Conservation (phyloP, 257 asterid species). For the Echites panduratus region DNA sequence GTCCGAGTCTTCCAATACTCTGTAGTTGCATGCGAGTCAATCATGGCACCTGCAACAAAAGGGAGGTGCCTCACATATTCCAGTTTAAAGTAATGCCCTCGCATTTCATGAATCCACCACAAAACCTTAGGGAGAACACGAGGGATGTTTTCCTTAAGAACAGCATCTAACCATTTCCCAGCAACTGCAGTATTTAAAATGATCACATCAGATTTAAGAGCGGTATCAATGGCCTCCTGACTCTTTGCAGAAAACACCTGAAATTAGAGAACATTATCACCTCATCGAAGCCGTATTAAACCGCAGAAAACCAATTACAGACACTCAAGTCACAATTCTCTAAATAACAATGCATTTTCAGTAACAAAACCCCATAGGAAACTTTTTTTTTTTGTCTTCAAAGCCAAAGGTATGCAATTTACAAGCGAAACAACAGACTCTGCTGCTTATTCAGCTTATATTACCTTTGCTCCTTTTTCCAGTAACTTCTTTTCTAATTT, state of each 20-base stretch:
- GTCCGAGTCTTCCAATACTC: constrained; percentile 91
- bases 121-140: constrained; percentile 90
- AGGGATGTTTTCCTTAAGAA: constrained; percentile 65
- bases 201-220: constrained; percentile 81
- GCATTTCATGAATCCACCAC: constrained; percentile 99
- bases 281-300: not conserved
- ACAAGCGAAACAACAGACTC: not conserved
- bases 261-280: constrained; percentile 11
- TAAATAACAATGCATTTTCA: not conserved
- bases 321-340: not conserved
- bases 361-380: not conserved
- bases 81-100: constrained; percentile 96
- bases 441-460: constrained; percentile 9
- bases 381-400: not conserved
- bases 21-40: constrained; percentile 88
- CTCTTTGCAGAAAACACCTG: constrained; percentile 78
- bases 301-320: not conserved
- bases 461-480: constrained; percentile 69
- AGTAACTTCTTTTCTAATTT: constrained; percentile 69
- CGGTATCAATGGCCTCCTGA: constrained; percentile 65
- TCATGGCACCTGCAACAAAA: constrained; percentile 98
- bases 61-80: constrained; percentile 98
- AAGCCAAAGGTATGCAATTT: not conserved
- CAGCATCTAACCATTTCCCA: constrained; percentile 96
- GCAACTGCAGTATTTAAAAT: constrained; percentile 90